Conservation (phyloP, 805 yeast species). For the Schwanniomyces polymorphus region DNA sequence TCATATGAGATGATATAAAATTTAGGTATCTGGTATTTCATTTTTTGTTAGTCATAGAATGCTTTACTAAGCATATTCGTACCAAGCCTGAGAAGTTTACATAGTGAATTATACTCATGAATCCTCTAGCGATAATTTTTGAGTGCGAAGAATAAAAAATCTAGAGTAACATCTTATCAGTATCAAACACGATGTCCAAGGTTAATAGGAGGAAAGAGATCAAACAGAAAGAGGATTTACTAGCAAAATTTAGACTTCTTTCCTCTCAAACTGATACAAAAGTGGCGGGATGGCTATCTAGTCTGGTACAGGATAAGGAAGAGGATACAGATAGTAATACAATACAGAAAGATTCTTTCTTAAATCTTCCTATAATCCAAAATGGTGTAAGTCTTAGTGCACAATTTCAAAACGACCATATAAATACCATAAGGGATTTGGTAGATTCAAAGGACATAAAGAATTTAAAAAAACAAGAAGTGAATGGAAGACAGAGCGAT, state of each 20-base stretch:
- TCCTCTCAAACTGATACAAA: slow-evolving; percentile 33
- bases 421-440: slow-evolving; percentile 28
- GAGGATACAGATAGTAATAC: slow-evolving; percentile 1
- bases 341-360: slow-evolving; percentile 17
- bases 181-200: slow-evolving; percentile 5
- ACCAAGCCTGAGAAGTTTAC: too few species aligned
- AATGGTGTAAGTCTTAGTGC: slow-evolving; percentile 28
- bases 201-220: slow-evolving; percentile 40
- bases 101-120: too few species aligned
- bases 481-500: slow-evolving; percentile 7
- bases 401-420: slow-evolving; percentile 7
- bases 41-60: too few species aligned
- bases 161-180: background rate
- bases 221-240: slow-evolving; percentile 46
- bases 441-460: slow-evolving; percentile 10
- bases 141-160: background rate
- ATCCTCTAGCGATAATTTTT: too few species aligned
- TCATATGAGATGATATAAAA: too few species aligned
- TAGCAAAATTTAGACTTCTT: slow-evolving; percentile 46
- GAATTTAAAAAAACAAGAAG: background rate
- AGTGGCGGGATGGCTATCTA: slow-evolving; percentile 40
- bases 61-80: too few species aligned
- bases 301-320: background rate
- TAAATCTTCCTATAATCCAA: slow-evolving; percentile 35
- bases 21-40: too few species aligned